A percentile compares a stretch with the other conserved stretches of the same genome.
Evolutionary conservation across 768 basidiomycete genomes (phyloP).

Genomic region (Cantharellus anzutake): DNA sequence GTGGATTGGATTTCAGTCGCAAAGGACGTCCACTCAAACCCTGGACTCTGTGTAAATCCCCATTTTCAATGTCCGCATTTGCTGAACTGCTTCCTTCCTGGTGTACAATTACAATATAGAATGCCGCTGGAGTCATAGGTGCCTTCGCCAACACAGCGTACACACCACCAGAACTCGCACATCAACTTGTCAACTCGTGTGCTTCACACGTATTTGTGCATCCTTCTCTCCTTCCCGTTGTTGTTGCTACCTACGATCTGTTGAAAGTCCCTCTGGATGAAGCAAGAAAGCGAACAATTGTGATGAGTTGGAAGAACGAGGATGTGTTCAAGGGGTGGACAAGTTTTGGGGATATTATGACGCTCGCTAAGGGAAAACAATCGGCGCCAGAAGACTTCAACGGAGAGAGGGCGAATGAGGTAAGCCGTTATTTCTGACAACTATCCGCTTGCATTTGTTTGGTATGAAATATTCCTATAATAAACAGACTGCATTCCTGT

Average conservation of each 20-base stretch:
- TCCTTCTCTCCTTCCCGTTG: conserved; percentile 33
- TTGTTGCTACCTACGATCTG: conserved; percentile 31
- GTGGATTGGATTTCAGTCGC: too few relatives aligned
- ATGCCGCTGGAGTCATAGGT: conserved; percentile 47
- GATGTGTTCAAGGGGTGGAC: neutral
- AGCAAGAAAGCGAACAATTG: conserved; percentile 27
- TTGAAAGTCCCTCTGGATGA: conserved; percentile 37
- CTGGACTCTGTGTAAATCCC: too few relatives aligned
- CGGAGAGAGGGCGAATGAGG: neutral
- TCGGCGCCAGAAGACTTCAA: conserved; percentile 24
- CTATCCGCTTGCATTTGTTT: too few relatives aligned
- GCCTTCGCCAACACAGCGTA: conserved; percentile 62
- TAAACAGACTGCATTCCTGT: conserved; percentile 24
- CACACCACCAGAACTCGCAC: conserved; percentile 43
- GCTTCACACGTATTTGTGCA: conserved; percentile 44
- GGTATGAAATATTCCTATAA: too few relatives aligned
- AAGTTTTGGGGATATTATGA: too few relatives aligned
- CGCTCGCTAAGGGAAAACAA: neutral
- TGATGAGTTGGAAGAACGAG: conserved; percentile 27
- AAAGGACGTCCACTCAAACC: too few relatives aligned
- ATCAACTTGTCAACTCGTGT: conserved; percentile 50
- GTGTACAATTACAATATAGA: neutral
- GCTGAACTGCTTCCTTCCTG: neutral
- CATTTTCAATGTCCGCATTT: too few relatives aligned
- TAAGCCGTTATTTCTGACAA: neutral